Evolutionary conservation across 768 basidiomycete species (phyloP).

Genomic region (Phanerodontia chrysosporium): DNA sequence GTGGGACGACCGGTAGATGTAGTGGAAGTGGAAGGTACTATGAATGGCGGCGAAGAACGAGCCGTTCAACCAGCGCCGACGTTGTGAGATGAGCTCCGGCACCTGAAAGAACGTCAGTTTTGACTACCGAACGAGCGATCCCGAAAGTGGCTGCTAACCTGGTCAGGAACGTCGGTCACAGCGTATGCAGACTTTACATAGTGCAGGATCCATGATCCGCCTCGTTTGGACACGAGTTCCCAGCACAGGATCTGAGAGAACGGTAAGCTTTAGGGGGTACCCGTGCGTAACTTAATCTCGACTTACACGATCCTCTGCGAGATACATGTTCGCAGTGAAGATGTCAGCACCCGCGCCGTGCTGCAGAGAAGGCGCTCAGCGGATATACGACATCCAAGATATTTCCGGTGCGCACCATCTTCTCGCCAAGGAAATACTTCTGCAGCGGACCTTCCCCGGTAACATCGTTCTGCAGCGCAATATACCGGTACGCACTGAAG

Average conservation of each 20-base stretch:
- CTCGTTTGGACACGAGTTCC: constrained; percentile 95
- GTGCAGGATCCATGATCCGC: constrained; percentile 87
- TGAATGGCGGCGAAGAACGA: constrained; percentile 98
- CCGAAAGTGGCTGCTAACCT: constrained; percentile 38
- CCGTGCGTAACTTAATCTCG: background rate
- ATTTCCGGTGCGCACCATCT: constrained; percentile 50
- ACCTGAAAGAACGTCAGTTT: constrained; percentile 39
- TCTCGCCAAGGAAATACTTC: constrained; percentile 97
- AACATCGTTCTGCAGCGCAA: constrained; percentile 84
- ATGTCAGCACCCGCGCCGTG: constrained; percentile 85
- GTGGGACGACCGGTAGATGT: constrained; percentile 90
- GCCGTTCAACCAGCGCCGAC: constrained; percentile 95
- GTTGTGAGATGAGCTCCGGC: constrained; percentile 91
- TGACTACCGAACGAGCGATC: background rate
- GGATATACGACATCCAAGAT: background rate
- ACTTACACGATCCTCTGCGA: constrained; percentile 80
- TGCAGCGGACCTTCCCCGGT: constrained; percentile 84
- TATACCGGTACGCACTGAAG: constrained; percentile 88
- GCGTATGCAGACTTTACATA: constrained; percentile 95
- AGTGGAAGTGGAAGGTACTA: constrained; percentile 88
- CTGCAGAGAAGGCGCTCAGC: constrained; percentile 26
- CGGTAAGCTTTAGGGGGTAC: background rate
- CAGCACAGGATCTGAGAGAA: constrained; percentile 78
- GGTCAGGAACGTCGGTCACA: constrained; percentile 90
- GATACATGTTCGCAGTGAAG: constrained; percentile 95